A percentile compares a stretch with the other conserved stretches of the same genome.
phyloP scores from a whole-genome alignment of 202 grass and related monocot genomes.

The Carex sylvatica region DNA sequence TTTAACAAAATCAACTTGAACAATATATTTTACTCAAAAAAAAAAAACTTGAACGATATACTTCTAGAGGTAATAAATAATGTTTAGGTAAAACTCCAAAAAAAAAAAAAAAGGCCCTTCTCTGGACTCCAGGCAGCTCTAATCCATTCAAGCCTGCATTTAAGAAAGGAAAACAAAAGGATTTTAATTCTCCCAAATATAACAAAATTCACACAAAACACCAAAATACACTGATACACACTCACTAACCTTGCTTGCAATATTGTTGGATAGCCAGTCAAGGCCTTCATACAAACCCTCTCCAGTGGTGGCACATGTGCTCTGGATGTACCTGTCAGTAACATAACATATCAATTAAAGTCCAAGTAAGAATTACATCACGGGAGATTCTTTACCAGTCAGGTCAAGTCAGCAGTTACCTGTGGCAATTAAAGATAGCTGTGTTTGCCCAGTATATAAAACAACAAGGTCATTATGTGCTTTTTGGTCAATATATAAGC shows the following conservation, averaged over 20 bases:
- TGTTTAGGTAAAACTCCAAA: conserved; percentile 18
- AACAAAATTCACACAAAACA: neutral
- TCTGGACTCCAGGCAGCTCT: neutral
- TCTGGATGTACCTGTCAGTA: conserved; percentile 42
- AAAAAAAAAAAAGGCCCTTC: conserved; percentile 1
- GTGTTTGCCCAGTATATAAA: neutral
- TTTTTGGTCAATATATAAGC: neutral
- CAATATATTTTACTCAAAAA: too few relatives aligned
- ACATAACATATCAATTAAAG: neutral
- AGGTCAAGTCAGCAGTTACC: neutral
- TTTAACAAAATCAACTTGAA: conserved; percentile 20
- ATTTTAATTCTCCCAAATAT: neutral
- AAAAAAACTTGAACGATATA: conserved; percentile 18
- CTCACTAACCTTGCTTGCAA: conserved; percentile 40
- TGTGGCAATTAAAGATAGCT: neutral
- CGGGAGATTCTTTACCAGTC: neutral
- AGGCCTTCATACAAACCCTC: conserved; percentile 46
- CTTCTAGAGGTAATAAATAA: conserved; percentile 15
- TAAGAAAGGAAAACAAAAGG: conserved; percentile 1
- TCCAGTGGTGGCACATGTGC: conserved; percentile 42
- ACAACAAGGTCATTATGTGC: neutral
- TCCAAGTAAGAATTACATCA: neutral
- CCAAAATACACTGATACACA: neutral
- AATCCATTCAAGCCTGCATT: conserved; percentile 20
- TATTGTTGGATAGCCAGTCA: conserved; percentile 46